Conservation (phyloP, 177 flowering plant species). For the Tripterygium wilfordii region DNA sequence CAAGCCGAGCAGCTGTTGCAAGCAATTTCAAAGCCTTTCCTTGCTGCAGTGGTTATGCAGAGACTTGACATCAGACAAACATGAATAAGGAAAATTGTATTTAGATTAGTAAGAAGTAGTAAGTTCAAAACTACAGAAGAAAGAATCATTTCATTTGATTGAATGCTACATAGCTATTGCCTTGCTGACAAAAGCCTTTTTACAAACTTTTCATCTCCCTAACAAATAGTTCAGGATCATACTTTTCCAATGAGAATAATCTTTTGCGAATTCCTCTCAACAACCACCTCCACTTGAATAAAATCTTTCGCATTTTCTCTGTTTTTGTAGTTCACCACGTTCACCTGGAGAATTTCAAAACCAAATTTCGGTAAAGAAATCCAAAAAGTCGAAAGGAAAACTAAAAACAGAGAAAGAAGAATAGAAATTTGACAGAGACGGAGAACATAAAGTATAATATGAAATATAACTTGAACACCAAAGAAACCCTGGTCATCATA, state of each 20-base stretch:
- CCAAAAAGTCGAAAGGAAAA: background rate
- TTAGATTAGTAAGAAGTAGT: no score
- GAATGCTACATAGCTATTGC: no score
- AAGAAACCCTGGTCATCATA: no score
- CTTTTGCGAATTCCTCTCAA: conserved; percentile 89
- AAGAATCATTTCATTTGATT: no score
- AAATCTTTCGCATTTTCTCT: conserved; percentile 89
- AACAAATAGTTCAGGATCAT: conserved; percentile 2
- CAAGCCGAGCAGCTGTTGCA: conserved; percentile 94
- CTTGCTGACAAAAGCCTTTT: no score
- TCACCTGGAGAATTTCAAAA: conserved; percentile 47
- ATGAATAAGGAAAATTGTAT: no score
- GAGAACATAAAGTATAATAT: no score
- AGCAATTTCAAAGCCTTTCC: conserved; percentile 84
- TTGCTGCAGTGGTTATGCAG: conserved; percentile 39
- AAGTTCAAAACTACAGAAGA: no score
- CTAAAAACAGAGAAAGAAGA: background rate
- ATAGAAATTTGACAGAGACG: no score
- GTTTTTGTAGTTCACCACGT: conserved; percentile 78
- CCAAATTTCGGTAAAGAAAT: no score
- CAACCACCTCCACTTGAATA: conserved; percentile 88
- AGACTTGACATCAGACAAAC: background rate
- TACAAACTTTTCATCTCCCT: background rate
- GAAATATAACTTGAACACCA: no score
- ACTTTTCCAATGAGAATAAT: conserved; percentile 95